Evolutionary conservation across 495 filamentous ascomycete genomes (phyloP).

Genomic region (Trichoderma orchidacearum): DNA sequence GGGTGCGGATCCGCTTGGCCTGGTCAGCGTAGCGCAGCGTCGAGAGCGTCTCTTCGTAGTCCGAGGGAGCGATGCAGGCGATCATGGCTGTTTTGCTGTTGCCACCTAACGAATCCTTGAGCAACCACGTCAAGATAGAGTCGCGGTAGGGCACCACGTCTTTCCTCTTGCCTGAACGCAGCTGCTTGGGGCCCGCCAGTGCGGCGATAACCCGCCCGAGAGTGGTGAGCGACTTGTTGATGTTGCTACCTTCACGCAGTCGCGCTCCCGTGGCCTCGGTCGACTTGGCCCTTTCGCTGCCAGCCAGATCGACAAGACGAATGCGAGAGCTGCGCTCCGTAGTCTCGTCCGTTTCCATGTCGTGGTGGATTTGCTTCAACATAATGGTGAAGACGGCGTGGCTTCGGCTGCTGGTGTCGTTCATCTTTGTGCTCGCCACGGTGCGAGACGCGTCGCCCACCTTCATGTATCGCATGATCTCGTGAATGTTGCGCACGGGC

Average conservation of each 20-base stretch:
- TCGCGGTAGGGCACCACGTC: slow-evolving; percentile 88
- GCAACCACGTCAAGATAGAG: slow-evolving; percentile 91
- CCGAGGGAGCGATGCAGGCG: slow-evolving; percentile 84
- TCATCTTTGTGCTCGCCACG: slow-evolving; percentile 97
- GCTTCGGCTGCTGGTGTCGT: slow-evolving; percentile 86
- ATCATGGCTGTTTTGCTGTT: slow-evolving; percentile 99
- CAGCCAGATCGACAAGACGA: slow-evolving; percentile 88
- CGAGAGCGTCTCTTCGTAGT: slow-evolving; percentile 95
- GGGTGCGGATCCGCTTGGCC: slow-evolving; percentile 94
- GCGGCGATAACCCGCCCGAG: slow-evolving; percentile 95
- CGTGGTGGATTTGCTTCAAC: slow-evolving; percentile 87
- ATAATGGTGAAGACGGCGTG: slow-evolving; percentile 98
- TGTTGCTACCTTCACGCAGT: slow-evolving; percentile 88
- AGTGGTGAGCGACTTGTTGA: slow-evolving; percentile 96
- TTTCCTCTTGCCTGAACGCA: slow-evolving; percentile 29
- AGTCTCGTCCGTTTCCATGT: slow-evolving; percentile 86
- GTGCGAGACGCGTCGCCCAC: slow-evolving; percentile 81
- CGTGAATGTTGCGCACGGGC: slow-evolving; percentile 65
- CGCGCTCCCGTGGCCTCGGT: slow-evolving; percentile 89
- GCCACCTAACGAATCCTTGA: slow-evolving; percentile 89
- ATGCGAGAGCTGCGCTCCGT: slow-evolving; percentile 90
- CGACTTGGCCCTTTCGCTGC: slow-evolving; percentile 85
- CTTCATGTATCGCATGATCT: slow-evolving; percentile 83
- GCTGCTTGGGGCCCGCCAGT: slow-evolving; percentile 66
- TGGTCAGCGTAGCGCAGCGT: slow-evolving; percentile 96